phyloP scores from a whole-genome alignment of 2,329 filamentous ascomycete genomes.

The Colletotrichum sp. region DNA sequence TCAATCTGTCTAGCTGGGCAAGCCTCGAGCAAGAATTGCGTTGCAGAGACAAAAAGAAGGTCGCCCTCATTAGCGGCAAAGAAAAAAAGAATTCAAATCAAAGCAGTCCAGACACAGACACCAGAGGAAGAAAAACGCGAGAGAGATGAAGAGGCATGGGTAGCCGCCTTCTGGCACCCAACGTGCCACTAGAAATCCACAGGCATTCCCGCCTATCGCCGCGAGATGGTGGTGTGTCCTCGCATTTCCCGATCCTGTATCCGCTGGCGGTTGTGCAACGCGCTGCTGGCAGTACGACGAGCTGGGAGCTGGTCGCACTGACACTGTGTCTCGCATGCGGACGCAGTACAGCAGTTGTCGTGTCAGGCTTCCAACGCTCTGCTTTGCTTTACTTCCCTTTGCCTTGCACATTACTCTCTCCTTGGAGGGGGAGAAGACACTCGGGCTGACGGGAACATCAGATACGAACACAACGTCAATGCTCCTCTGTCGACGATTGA shows the following conservation, averaged over 20 bases:
- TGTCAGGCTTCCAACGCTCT: conserved; percentile 32
- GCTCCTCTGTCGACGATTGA: conserved; percentile 60
- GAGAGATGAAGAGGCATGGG: conserved; percentile 31
- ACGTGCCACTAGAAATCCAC: conserved; percentile 38
- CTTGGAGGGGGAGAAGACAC: neutral
- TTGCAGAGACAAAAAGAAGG: neutral
- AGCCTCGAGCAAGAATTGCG: neutral
- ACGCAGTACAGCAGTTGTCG: conserved; percentile 40
- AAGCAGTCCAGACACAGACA: neutral
- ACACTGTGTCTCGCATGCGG: conserved; percentile 36
- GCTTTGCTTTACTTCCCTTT: conserved; percentile 19
- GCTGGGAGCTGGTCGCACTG: conserved; percentile 29
- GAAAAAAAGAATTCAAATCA: neutral
- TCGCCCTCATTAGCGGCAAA: neutral
- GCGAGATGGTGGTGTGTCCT: conserved; percentile 37
- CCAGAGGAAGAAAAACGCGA: neutral
- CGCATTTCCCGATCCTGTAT: conserved; percentile 43
- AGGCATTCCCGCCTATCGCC: conserved; percentile 35
- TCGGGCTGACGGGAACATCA: conserved; percentile 37
- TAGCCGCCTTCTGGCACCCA: conserved; percentile 37
- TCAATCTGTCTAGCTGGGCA: neutral
- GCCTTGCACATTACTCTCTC: conserved; percentile 24
- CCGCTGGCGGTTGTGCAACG: conserved; percentile 47
- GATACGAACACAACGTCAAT: conserved; percentile 61
- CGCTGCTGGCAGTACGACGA: conserved; percentile 51